Base-by-base conservation (phyloP, 2,329 filamentous ascomycete species). In the Venturia asperata region DNA sequence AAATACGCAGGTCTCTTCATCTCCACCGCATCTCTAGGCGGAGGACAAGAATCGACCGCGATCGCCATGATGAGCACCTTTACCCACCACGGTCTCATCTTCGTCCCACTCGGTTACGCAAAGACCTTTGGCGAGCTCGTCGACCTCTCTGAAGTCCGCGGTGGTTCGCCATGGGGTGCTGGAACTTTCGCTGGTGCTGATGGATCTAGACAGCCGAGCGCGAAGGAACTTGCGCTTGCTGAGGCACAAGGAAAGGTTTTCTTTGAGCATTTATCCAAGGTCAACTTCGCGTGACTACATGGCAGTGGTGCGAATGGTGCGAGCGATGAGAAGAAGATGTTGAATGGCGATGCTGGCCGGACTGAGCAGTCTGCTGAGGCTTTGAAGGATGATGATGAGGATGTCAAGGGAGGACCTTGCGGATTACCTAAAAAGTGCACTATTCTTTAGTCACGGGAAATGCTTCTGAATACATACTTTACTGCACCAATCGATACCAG, bases 1-100 rank as follows among this genome's bases (percentile, higher is more conserved):
- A 97, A 97, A 83, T 87, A 91, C 74, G 93, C 89, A 64, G 93
- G 93, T 72, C 70, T 97, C 68, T 99, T 99, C 84, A 79, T 99
- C 77, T 91, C 88, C 68, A 95, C 91, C n/a, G 92, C 82, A 67
- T 88, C 87, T 66, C 81, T 81, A 65, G 94, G 94, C 68, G 94
- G 94, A 76, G 94, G 94, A 69, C 94, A 99, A 81, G 94, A 99
- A 81, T 87, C 86, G 66, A 99, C 94, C 61, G 88, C 85, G 70
- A 80, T 97, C 68, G 82, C 87, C 42, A 81, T 88, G 75, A 86
- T 97, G 85, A 91, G 87, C 73, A 97, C 93, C 21, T 82, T 97
- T 64, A 77, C 87, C 67, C 94, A 97, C 81, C 94, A 97, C 82
- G 94, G 94, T 73, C 89, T 97, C 80, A 88, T 94, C 82, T 97